A percentile compares a stretch with the other conserved stretches of the same genome.
phyloP scores from a whole-genome alignment of 371 early-diverging fungal species.

The Smittium culicis region DNA sequence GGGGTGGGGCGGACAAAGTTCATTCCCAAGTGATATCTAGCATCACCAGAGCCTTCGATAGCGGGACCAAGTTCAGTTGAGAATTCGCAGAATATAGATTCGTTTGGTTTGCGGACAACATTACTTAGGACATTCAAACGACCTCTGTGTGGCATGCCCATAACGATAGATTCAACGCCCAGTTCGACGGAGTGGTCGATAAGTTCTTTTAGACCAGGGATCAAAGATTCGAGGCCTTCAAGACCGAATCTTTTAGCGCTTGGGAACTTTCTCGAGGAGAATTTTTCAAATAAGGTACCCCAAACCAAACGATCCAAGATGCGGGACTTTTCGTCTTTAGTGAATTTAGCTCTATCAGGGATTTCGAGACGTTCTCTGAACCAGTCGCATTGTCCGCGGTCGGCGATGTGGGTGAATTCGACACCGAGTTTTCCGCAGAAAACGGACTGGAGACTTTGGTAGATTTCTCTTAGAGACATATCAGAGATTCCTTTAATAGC shows the following conservation, averaged over 20 bases:
- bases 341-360: constrained; percentile 27
- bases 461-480: constrained; percentile 57
- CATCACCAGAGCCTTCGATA: constrained; percentile 74
- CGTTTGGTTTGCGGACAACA: constrained; percentile 58
- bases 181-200: constrained; percentile 49
- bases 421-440: constrained; percentile 83
- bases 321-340: constrained; percentile 47
- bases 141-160: constrained; percentile 96
- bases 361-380: constrained; percentile 76
- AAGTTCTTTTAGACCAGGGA: constrained; percentile 77
- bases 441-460: constrained; percentile 51
- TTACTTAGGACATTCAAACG: constrained; percentile 82
- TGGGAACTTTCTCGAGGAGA: constrained; percentile 87
- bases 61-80: constrained; percentile 69
- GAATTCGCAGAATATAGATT: constrained; percentile 80
- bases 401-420: constrained; percentile 85
- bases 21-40: constrained; percentile 72
- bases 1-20: constrained; percentile 43
- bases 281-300: constrained; percentile 88
- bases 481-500: constrained; percentile 36
- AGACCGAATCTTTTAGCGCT: constrained; percentile 91
- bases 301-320: constrained; percentile 57
- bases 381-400: constrained; percentile 75
- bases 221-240: constrained; percentile 94
- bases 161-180: constrained; percentile 58